Percentiles rank a stretch among this genome's conserved stretches.
Evolutionary conservation across 176 grass and related monocot genomes (phyloP).

Genomic region (Ampelocalamus luodianensis): DNA sequence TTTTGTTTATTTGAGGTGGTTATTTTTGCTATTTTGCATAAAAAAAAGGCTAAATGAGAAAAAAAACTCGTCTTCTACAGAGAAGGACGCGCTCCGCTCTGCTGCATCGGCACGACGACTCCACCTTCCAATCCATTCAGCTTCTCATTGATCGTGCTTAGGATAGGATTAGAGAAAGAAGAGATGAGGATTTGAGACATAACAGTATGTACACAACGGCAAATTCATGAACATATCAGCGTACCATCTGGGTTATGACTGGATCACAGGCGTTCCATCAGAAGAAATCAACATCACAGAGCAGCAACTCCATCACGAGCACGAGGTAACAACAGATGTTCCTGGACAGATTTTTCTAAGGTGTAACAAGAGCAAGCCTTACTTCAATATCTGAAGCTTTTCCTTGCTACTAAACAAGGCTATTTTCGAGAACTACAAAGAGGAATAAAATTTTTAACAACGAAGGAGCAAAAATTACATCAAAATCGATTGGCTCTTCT

Average conservation of each 20-base stretch:
- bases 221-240: background rate
- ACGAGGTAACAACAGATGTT: background rate
- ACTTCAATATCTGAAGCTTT: background rate
- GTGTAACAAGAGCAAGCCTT: no score
- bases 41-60: no score
- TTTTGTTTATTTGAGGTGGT: no score
- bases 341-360: background rate
- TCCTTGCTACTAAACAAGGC: background rate
- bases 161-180: background rate
- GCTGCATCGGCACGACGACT: background rate
- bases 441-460: background rate
- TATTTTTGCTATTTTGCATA: no score
- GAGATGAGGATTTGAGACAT: background rate
- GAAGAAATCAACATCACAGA: background rate
- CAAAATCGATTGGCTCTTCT: slow-evolving; percentile 4
- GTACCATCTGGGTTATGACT: background rate
- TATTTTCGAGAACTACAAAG: background rate
- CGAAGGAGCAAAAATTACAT: slow-evolving; percentile 4
- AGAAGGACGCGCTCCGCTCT: no score
- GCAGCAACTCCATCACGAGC: background rate
- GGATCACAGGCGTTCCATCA: background rate
- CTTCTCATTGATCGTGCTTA: background rate
- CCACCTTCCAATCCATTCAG: background rate
- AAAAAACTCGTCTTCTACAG: no score
- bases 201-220: background rate